Evolutionary conservation across 2,329 filamentous ascomycete genomes (phyloP).

Genomic region (Claviceps africana): DNA sequence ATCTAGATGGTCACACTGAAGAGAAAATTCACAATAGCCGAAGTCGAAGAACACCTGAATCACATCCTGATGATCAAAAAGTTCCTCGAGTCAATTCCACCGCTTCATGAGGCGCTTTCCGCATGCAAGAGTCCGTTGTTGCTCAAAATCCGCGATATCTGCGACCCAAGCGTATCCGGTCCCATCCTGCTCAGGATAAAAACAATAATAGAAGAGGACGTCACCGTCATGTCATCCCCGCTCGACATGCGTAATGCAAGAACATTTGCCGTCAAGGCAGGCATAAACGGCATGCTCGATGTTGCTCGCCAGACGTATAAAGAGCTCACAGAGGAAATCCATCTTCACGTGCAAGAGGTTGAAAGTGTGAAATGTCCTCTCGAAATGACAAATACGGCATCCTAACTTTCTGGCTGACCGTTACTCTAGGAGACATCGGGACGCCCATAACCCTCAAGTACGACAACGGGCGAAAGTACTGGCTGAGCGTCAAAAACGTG

Average conservation of each 20-base stretch:
- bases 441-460: conserved; percentile 56
- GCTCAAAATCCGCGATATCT: conserved; percentile 53
- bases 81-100: conserved; percentile 55
- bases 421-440: conserved; percentile 35
- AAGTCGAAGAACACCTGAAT: conserved; percentile 71
- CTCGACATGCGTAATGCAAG: conserved; percentile 81
- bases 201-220: conserved; percentile 64
- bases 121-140: conserved; percentile 52
- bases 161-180: conserved; percentile 46
- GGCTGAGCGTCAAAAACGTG: conserved; percentile 52
- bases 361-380: conserved; percentile 33
- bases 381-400: neutral
- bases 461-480: conserved; percentile 68
- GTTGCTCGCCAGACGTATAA: conserved; percentile 82
- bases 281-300: conserved; percentile 74
- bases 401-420: neutral
- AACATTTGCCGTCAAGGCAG: conserved; percentile 77
- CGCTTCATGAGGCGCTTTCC: conserved; percentile 53
- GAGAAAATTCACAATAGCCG: conserved; percentile 47
- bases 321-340: conserved; percentile 67
- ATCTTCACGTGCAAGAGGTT: conserved; percentile 54
- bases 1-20: conserved; percentile 62
- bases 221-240: conserved; percentile 61
- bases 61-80: conserved; percentile 76
- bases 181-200: conserved; percentile 52